Percentiles rank a stretch among this genome's conserved stretches.
Conservation (phyloP, 2,329 filamentous ascomycete genomes). For the Diaporthe ampelina region DNA sequence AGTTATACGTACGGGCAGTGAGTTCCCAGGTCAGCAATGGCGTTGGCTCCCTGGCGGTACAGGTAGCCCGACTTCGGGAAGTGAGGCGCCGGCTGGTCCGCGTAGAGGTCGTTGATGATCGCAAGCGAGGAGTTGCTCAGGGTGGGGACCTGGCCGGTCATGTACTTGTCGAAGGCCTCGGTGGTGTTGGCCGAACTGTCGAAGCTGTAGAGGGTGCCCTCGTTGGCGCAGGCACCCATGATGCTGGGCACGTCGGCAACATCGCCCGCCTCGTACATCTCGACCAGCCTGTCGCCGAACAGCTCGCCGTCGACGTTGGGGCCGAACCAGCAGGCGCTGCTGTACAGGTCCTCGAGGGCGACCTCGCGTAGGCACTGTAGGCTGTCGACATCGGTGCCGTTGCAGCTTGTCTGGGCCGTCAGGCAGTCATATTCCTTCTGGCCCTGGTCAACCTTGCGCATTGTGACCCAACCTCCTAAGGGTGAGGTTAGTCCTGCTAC, state of each 20-base stretch:
- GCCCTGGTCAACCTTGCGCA: slow-evolving; percentile 14
- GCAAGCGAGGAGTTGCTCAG: slow-evolving; percentile 23
- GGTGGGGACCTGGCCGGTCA: slow-evolving; percentile 9
- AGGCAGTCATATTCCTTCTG: slow-evolving; percentile 22
- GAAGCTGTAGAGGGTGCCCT: slow-evolving; percentile 30
- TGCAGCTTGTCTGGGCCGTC: slow-evolving; percentile 2
- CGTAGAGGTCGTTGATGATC: slow-evolving; percentile 18
- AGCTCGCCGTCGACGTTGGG: slow-evolving; percentile 18
- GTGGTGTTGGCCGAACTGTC: slow-evolving; percentile 27
- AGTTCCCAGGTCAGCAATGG: slow-evolving; percentile 15
- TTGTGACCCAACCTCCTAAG: slow-evolving; percentile 26
- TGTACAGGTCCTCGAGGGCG: slow-evolving; percentile 6
- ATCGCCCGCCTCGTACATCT: slow-evolving; percentile 20
- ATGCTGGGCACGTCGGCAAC: slow-evolving; percentile 19
- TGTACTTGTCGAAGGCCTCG: not conserved
- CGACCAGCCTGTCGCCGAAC: slow-evolving; percentile 16
- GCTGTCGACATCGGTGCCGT: slow-evolving; percentile 12
- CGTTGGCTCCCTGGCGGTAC: slow-evolving; percentile 30
- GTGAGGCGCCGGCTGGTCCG: slow-evolving; percentile 3
- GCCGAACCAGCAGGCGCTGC: slow-evolving; percentile 28
- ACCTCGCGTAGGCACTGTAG: slow-evolving; percentile 12
- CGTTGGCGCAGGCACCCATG: slow-evolving; percentile 29
- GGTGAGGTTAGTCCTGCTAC: too few relatives aligned
- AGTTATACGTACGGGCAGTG: slow-evolving; percentile 27
- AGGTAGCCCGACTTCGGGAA: not conserved